These are phyloP conservation scores for Aurinia saxatilis DNA, from an alignment of 345 rosid genomes.

Conservation along the genomic window DNA sequence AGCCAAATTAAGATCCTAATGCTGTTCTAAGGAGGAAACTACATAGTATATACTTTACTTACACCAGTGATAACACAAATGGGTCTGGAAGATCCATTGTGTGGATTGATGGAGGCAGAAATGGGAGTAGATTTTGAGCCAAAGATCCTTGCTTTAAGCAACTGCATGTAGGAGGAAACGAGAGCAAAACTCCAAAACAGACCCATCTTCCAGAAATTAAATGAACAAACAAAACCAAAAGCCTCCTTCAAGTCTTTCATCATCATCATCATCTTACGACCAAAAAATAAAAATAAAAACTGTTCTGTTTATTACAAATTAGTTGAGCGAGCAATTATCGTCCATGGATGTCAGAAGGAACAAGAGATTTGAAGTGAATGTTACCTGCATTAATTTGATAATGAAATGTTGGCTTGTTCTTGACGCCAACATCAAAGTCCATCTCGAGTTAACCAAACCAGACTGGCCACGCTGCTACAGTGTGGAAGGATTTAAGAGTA, in stretches of 20 bases:
- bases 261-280: conserved; percentile 10
- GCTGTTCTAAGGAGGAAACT: not conserved
- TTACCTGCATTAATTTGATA: too few relatives aligned
- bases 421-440: too few relatives aligned
- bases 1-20: too few relatives aligned
- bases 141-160: conserved; percentile 35
- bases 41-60: conserved; percentile 13
- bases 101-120: conserved; percentile 24
- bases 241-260: conserved; percentile 34
- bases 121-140: conserved; percentile 15
- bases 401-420: too few relatives aligned
- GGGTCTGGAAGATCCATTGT: conserved; percentile 27
- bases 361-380: too few relatives aligned
- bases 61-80: conserved; percentile 75
- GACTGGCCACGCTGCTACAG: too few relatives aligned
- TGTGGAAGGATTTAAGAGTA: too few relatives aligned
- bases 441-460: too few relatives aligned
- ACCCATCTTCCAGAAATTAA: conserved; percentile 59
- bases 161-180: conserved; percentile 41
- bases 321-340: not conserved
- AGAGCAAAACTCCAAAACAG: conserved; percentile 54
- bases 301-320: not conserved
- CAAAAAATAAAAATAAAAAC: not conserved
- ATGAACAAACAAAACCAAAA: conserved; percentile 36
- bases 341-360: too few relatives aligned